phyloP scores from a whole-genome alignment of 2,329 filamentous ascomycete genomes.

The Ophiostoma novo-ulmi region DNA sequence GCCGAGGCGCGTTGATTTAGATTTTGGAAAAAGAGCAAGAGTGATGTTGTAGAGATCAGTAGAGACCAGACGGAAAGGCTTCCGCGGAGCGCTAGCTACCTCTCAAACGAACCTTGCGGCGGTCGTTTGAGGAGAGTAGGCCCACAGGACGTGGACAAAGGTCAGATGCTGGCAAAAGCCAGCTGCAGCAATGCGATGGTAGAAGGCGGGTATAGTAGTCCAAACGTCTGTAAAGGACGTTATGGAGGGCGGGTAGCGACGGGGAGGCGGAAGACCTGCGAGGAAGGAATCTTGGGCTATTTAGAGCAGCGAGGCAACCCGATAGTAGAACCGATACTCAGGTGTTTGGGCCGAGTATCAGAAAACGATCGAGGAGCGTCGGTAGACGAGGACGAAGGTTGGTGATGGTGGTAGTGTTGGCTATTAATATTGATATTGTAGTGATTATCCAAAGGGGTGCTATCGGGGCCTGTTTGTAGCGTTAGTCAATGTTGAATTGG shows the following conservation, averaged over 20 bases:
- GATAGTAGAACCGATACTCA: conserved; percentile 60
- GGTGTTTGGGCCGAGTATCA: conserved; percentile 33
- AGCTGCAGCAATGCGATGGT: conserved; percentile 57
- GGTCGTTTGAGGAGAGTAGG: conserved; percentile 94
- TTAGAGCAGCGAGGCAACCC: conserved; percentile 27
- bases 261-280: conserved; percentile 74
- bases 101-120: conserved; percentile 93
- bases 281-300: conserved; percentile 81
- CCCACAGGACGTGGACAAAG: conserved; percentile 67
- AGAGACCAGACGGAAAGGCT: conserved; percentile 32
- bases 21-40: not conserved
- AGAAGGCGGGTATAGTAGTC: conserved; percentile 29
- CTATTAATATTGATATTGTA: not conserved
- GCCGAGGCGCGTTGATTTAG: conserved; percentile 9
- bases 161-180: conserved; percentile 75
- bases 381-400: not conserved
- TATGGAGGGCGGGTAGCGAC: conserved; percentile 87
- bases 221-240: conserved; percentile 64
- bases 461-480: conserved; percentile 50
- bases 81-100: conserved; percentile 94
- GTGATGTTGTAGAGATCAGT: not conserved
- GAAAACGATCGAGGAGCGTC: conserved; percentile 63
- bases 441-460: conserved; percentile 40
- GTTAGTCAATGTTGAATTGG: not conserved
- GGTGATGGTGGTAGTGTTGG: conserved; percentile 32